A percentile compares a stretch with the other conserved stretches of the same genome.
phyloP scores from a whole-genome alignment of 805 yeast species.

The Saccharomyces kudriavzevii region DNA sequence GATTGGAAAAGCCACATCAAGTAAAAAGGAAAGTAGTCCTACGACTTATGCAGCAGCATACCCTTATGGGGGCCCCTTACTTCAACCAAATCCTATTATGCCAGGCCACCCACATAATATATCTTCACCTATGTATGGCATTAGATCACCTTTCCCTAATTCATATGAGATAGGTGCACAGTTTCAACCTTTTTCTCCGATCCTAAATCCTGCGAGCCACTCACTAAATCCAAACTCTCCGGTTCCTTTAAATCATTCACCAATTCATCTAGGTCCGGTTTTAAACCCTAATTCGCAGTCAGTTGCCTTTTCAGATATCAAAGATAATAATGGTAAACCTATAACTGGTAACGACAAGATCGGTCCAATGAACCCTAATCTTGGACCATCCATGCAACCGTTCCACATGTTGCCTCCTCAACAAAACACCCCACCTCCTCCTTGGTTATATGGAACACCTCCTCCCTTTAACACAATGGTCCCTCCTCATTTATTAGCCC shows the following conservation, averaged over 20 bases:
- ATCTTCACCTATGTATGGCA: slow-evolving; percentile 17
- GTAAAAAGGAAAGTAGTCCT: slow-evolving; percentile 3
- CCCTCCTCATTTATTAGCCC: slow-evolving; percentile 8
- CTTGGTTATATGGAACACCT: slow-evolving; percentile 28
- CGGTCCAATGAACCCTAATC: neutral
- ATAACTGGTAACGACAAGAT: neutral
- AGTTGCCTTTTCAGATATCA: neutral
- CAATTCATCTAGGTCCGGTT: slow-evolving; percentile 10
- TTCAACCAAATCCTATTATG: slow-evolving; percentile 25
- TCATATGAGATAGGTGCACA: slow-evolving; percentile 28
- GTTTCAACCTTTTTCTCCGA: slow-evolving; percentile 29
- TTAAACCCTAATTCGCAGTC: neutral
- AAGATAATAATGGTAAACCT: neutral
- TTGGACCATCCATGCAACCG: neutral
- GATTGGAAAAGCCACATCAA: neutral
- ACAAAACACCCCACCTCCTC: slow-evolving; percentile 25
- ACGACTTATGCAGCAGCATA: slow-evolving; percentile 27
- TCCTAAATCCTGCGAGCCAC: slow-evolving; percentile 20
- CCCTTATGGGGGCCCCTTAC: slow-evolving; percentile 28
- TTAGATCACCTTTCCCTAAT: slow-evolving; percentile 28
- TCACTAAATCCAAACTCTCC: slow-evolving; percentile 19
- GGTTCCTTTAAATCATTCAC: slow-evolving; percentile 13
- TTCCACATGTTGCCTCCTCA: slow-evolving; percentile 14
- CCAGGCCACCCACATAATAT: slow-evolving; percentile 20
- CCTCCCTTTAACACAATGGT: slow-evolving; percentile 25